These are phyloP conservation scores for Cruciata laevipes DNA, from an alignment of 257 asterid species.

Conservation along the genomic window DNA sequence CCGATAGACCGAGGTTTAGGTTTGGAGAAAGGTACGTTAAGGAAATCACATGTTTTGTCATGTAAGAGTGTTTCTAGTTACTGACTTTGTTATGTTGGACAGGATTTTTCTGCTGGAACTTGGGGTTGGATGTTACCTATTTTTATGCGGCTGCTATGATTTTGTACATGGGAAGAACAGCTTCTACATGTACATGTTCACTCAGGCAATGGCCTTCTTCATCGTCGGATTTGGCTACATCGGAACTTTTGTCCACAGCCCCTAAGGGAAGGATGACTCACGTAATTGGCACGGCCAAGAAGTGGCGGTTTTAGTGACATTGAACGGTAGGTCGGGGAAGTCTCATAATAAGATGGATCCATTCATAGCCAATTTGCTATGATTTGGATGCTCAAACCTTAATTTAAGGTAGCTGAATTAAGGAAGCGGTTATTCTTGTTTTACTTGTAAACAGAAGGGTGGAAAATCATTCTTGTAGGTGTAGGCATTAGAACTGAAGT, in stretches of 20 bases:
- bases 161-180: conserved; percentile 53
- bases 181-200: conserved; percentile 54
- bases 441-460: neutral
- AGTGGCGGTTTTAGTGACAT: too few species aligned
- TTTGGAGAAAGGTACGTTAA: conserved; percentile 64
- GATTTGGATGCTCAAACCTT: too few species aligned
- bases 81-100: neutral
- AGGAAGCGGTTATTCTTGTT: too few species aligned
- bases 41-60: too few species aligned
- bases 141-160: conserved; percentile 78
- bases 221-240: conserved; percentile 67
- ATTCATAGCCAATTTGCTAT: too few species aligned
- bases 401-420: too few species aligned
- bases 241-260: conserved; percentile 59
- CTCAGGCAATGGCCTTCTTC: conserved; percentile 66
- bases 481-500: neutral
- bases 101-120: conserved; percentile 71
- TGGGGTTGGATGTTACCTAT: conserved; percentile 47
- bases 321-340: too few species aligned
- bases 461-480: neutral
- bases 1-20: conserved; percentile 45
- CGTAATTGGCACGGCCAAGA: too few species aligned
- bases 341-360: too few species aligned
- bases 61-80: too few species aligned
- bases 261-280: conserved; percentile 10